A percentile compares a stretch with the other conserved stretches of the same genome.
phyloP scores from a whole-genome alignment of 2,329 filamentous ascomycete species.

The Clonostachys rosea region DNA sequence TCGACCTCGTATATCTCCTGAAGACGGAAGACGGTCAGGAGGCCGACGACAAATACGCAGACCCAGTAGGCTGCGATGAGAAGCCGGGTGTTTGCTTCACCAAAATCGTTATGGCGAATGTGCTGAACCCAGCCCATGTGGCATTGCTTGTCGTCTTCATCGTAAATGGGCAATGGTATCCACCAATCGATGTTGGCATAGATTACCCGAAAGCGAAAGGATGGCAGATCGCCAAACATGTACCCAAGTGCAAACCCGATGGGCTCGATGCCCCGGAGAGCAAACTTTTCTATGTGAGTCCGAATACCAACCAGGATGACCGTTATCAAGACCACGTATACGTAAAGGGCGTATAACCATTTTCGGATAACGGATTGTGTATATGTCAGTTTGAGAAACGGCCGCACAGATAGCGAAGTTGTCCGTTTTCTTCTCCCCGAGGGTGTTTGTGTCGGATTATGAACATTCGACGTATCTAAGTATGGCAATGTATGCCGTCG shows the following conservation, averaged over 20 bases:
- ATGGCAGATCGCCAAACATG: slow-evolving; percentile 72
- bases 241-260: slow-evolving; percentile 93
- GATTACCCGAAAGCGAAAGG: slow-evolving; percentile 68
- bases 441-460: slow-evolving; percentile 38
- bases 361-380: slow-evolving; percentile 72
- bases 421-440: slow-evolving; percentile 63
- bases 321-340: slow-evolving; percentile 63
- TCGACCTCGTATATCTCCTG: slow-evolving; percentile 84
- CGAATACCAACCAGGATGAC: slow-evolving; percentile 71
- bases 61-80: slow-evolving; percentile 71
- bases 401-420: slow-evolving; percentile 59
- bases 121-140: slow-evolving; percentile 58
- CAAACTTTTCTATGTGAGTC: slow-evolving; percentile 60
- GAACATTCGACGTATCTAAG: slow-evolving; percentile 29
- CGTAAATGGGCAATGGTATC: slow-evolving; percentile 56
- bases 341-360: slow-evolving; percentile 77
- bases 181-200: slow-evolving; percentile 66
- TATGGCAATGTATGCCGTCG: slow-evolving; percentile 51
- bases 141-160: slow-evolving; percentile 20
- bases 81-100: slow-evolving; percentile 78
- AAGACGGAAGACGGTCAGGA: slow-evolving; percentile 70
- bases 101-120: slow-evolving; percentile 59
- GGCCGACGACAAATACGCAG: slow-evolving; percentile 62
- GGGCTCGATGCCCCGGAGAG: slow-evolving; percentile 71
- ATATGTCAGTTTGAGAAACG: slow-evolving; percentile 77